Base-by-base conservation (phyloP, 75 land plant species). In the Picea sitchensis region DNA sequence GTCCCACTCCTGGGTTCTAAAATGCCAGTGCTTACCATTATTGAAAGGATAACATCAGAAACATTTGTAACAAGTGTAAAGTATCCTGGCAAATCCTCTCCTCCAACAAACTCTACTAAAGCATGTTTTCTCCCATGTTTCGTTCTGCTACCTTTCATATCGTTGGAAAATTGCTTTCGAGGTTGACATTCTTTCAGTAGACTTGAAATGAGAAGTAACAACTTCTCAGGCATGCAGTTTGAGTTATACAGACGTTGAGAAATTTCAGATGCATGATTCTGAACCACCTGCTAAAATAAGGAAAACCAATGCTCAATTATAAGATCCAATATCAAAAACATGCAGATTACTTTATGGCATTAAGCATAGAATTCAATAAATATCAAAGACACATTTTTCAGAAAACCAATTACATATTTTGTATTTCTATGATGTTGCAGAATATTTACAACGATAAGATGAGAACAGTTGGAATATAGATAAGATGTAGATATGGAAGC, bases 151-250 rank as follows among this genome's bases (percentile, higher is more conserved):
- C 57, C n/a, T 54, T 61, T 63, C 30, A 56, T 21, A 20, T 54
- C 41, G 41, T 73, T 65, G 60, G 79, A 9, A 31, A 17, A 72
- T 60, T 75, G 75, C 56, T 84, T 73, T 8, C 63, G 79, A 41
- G 76, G 23, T 76, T 88, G 79, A 78, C 86, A 84, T 80, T 93
- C 98, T 58, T 85, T 84, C 76, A 91, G 67, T 57, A 95, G 81
- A 79, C 86, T 82, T 67, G 68, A 78, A 61, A 90, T 76, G 68
- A 96, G 84, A 62, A 94, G 80, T 51, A 94, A 81, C 81, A 92
- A 80, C 86, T 92, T 96, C 21, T 83, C 73, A n/a, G 90, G 80
- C 14, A 84, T 62, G 67, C 86, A 85, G 47, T 83, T 73, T 47
- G 78, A 8, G 80, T 65, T 77, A 47, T 76, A 58, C 41, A 76